A percentile compares a stretch with the other conserved stretches of the same genome.
phyloP scores from a whole-genome alignment of 177 flowering plant species.

The Tripterygium wilfordii region DNA sequence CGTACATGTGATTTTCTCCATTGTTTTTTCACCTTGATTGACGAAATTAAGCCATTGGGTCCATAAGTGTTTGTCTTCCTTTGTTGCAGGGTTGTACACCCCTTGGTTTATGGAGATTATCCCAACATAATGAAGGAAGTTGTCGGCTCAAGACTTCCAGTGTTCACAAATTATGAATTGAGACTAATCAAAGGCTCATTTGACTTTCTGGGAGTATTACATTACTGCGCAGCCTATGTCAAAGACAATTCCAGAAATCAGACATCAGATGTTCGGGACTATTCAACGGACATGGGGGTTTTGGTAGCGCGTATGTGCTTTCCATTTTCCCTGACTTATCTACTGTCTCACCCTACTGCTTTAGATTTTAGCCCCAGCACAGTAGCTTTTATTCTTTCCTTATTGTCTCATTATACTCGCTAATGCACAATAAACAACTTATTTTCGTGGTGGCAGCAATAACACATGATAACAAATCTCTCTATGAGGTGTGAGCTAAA shows the following conservation, averaged over 20 bases:
- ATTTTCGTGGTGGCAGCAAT: conserved; percentile 13
- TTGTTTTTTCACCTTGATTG: too few species aligned
- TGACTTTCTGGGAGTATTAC: conserved; percentile 56
- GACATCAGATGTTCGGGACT: conserved; percentile 21
- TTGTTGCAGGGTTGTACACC: conserved; percentile 40
- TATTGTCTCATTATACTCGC: too few species aligned
- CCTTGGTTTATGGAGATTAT: conserved; percentile 63
- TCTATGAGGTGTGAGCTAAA: conserved; percentile 18
- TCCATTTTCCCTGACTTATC: too few species aligned
- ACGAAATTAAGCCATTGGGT: too few species aligned
- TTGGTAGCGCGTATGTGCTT: conserved; percentile 18
- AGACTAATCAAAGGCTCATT: conserved; percentile 45
- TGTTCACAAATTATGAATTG: conserved; percentile 35
- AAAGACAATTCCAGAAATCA: conserved; percentile 25
- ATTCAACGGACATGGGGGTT: conserved; percentile 22
- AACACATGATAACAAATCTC: conserved; percentile 3
- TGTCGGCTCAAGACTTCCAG: conserved; percentile 43
- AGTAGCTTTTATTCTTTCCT: too few species aligned
- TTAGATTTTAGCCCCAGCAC: too few species aligned
- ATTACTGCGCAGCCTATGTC: conserved; percentile 22
- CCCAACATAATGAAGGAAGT: conserved; percentile 39
- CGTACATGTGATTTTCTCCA: too few species aligned
- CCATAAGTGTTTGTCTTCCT: neutral
- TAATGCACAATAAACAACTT: too few species aligned
- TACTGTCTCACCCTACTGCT: too few species aligned